Base-by-base conservation (phyloP, 208 protist genomes). In the Crithidia sp. region DNA sequence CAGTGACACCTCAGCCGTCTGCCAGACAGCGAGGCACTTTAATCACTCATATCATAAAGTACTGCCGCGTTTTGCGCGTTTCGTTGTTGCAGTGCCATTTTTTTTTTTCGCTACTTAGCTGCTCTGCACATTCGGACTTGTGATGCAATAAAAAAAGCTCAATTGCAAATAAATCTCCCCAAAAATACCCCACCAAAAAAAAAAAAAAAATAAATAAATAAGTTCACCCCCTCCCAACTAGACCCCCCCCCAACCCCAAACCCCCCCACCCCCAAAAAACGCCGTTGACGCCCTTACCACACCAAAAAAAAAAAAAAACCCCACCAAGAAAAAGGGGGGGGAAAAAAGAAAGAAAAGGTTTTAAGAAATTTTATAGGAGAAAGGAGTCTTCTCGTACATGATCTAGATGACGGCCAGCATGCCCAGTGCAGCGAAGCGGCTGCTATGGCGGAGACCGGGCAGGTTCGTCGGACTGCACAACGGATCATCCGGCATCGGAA, bases 271-370 rank as follows among this genome's bases (percentile, higher is more conserved):
- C 87, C 69, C 92, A n/a, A n/a, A n/a, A 96, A 75, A 95, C 92
- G 72, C 91, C 85, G 78, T 96, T 96, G 74, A 96, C 79, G 39
- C 89, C 91, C 68, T 96, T 96, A 77, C 93, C 95, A 91, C 91
- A 89, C 91, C 91, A 96, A 16, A 89, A 89, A 76, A 93, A 96
- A 44, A 87, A 73, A 60, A 93, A 88, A 59, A 71, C 80, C 73
- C 91, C 91, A 81, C 86, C 85, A 71, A 89, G 89, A 71, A 86
- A 95, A 19, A 86, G 81, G 68, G 86, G 87, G 64, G 91, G 87
- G 57, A 88, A 79, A 92, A 91, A 70, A 87, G 90, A 10, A 86
- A 86, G 71, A 90, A 91, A 13, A 88, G 90, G 71, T 95, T 91
- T 43, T 95, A 87, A 37, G 90, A 88, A 59, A 87, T 88, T 76